Evolutionary conservation across 2,329 filamentous ascomycete genomes (phyloP), one percentile per base, ranked within the genome.

Genomic region (Aspergillus melleus): DNA sequence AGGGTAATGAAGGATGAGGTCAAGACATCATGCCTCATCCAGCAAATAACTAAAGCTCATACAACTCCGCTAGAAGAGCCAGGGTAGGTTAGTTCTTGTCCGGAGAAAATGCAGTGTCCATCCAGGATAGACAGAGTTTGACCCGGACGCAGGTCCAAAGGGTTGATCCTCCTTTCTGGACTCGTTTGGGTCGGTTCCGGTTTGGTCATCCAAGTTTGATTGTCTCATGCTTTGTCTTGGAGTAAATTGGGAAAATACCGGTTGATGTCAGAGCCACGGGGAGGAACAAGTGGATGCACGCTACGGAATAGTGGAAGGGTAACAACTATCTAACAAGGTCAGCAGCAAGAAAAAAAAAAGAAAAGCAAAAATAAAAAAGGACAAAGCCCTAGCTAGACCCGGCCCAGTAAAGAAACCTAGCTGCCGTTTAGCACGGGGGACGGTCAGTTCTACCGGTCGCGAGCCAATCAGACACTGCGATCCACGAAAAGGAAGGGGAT

Each of bases 91-190:
- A 66, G 65, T 63, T 60, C 66, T 68, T 63, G 67, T 68, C 70
- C 70, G 69, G 70, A 70, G 69, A 71, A 68, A 68, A 65, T 61
- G 65, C 58, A 62, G 64, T 57, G 65, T 57, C 68, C 67, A 68
- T 68, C 64, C 66, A 66, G 60, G 57, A 64, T 57, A 64, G 66
- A 70, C 70, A 75, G 64, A 74, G 70, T 74, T 75, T 72, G 70
- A 70, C 65, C 71, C 68, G 70, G 72, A 74, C 71, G 72, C 72
- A 75, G 72, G 71, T 73, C 73, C 72, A 74, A 67, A 72, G 68
- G 71, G 72, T 66, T 74, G 72, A 74, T 75, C 72, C 71, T 72
- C 71, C 70, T 70, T 72, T 73, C 67, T 70, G 68, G 70, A 63
- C 68, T 70, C 66, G 69, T 71, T 69, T 70, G 65, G 68, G 65